Evolutionary conservation across 1,284 basidiomycete genomes (phyloP).

Genomic region (Rhodotorula sp.): DNA sequence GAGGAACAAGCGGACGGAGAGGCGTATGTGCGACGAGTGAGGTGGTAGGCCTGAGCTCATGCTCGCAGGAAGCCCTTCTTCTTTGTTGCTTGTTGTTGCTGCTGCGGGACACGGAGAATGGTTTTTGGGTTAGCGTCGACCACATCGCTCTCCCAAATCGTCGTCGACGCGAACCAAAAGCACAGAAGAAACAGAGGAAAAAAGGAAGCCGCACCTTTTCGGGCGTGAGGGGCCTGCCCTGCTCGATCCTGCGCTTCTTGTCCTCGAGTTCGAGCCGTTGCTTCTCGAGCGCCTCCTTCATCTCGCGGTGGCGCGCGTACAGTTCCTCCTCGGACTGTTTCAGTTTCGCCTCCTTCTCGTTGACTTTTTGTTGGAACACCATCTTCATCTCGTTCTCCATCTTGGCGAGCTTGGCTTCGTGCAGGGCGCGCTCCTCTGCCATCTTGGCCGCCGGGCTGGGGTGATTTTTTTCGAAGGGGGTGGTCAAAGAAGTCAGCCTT

Average conservation of each 20-base stretch:
- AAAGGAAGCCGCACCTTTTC: constrained; percentile 61
- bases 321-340: constrained; percentile 98
- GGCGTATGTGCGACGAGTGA: neutral
- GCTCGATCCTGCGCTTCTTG: constrained; percentile 95
- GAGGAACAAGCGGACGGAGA: neutral
- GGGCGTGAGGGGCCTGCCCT: constrained; percentile 87
- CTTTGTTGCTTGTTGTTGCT: constrained; percentile 54
- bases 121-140: neutral
- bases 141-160: neutral
- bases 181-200: neutral
- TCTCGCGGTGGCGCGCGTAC: constrained; percentile 94
- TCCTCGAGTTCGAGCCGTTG: constrained; percentile 93
- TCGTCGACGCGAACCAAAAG: too few species aligned
- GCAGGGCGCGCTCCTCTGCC: constrained; percentile 80
- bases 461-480: neutral
- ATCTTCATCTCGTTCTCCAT: constrained; percentile 81
- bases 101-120: neutral
- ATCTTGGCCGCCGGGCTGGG: constrained; percentile 84
- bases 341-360: constrained; percentile 95
- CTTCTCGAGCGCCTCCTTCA: constrained; percentile 98
- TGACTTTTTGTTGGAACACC: constrained; percentile 98
- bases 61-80: constrained; percentile 74
- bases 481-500: neutral
- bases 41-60: constrained; percentile 46
- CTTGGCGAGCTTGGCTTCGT: constrained; percentile 82